Conservation (phyloP, 208 protist species). For the Leishmania lainsoni region DNA sequence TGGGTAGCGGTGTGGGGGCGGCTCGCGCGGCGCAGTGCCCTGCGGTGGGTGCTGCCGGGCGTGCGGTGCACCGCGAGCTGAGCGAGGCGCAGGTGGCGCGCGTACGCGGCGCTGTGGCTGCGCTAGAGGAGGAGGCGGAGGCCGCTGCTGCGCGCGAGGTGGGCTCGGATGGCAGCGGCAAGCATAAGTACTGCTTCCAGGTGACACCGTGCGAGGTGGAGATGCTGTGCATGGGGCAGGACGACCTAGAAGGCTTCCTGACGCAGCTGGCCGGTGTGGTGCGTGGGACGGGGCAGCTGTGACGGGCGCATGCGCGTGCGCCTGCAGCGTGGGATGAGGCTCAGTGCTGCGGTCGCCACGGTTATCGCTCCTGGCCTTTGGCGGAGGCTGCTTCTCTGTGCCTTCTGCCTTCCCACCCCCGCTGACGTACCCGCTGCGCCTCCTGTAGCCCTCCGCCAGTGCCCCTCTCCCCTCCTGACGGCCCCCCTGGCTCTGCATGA, state of each 20-base stretch:
- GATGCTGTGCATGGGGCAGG: conserved; percentile 66
- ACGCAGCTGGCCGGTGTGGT: conserved; percentile 36
- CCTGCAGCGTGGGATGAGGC: not conserved
- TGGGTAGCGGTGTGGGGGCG: conserved; percentile 4
- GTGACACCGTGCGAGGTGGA: conserved; percentile 79
- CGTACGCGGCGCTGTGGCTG: conserved; percentile 35
- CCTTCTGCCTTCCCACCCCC: not conserved
- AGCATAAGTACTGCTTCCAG: conserved; percentile 37
- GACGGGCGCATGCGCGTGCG: conserved; percentile 2
- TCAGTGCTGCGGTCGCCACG: not conserved
- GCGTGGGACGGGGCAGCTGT: conserved; percentile 28
- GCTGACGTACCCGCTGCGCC: too few species aligned
- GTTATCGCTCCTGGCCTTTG: not conserved
- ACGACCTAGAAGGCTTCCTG: conserved; percentile 72
- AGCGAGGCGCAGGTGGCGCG: conserved; percentile 33
- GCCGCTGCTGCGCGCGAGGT: conserved; percentile 8
- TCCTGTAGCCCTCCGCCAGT: not conserved
- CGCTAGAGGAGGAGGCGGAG: conserved; percentile 39
- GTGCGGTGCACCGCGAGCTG: conserved; percentile 41
- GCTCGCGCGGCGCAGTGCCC: conserved; percentile 11
- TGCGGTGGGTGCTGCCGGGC: conserved; percentile 33
- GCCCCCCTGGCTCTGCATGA: not conserved
- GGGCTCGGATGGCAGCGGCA: not conserved
- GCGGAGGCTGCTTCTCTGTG: not conserved
- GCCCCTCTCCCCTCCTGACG: not conserved